Conservation (phyloP, 805 yeast genomes). For the Kazachstania taianensis region DNA sequence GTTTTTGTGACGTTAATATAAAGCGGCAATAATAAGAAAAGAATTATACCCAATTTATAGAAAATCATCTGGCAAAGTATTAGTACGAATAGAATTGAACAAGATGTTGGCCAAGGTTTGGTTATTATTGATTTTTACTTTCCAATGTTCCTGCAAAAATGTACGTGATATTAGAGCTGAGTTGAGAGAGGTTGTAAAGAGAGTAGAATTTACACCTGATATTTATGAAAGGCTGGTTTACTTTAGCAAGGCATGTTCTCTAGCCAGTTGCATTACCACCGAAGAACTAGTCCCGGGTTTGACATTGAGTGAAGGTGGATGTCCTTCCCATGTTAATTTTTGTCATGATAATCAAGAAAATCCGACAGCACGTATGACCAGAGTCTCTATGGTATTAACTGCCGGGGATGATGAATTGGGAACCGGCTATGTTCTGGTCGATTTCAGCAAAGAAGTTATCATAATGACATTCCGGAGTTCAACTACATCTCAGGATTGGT, state of each 20-base stretch:
- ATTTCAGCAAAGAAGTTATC: slow-evolving; percentile 35
- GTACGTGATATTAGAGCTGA: not conserved
- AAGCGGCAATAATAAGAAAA: too few relatives aligned
- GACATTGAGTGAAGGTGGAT: slow-evolving; percentile 25
- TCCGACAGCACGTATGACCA: slow-evolving; percentile 24
- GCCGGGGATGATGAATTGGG: slow-evolving; percentile 40
- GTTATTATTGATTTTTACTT: not conserved
- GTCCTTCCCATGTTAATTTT: slow-evolving; percentile 25
- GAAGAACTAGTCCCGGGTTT: slow-evolving; percentile 15
- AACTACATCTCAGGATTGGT: slow-evolving; percentile 49
- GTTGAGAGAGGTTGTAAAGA: not conserved
- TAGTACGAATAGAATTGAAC: too few relatives aligned
- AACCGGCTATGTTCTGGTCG: slow-evolving; percentile 45
- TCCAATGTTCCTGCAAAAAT: slow-evolving; percentile 1
- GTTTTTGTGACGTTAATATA: too few relatives aligned
- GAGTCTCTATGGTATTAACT: slow-evolving; percentile 32
- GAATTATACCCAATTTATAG: too few relatives aligned
- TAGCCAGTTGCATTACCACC: slow-evolving; percentile 29
- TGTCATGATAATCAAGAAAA: slow-evolving; percentile 22
- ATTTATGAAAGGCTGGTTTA: slow-evolving; percentile 26
- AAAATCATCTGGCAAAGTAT: too few relatives aligned
- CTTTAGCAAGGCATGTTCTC: slow-evolving; percentile 27
- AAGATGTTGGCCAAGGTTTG: not conserved
- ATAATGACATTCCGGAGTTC: slow-evolving; percentile 56
- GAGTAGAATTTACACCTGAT: slow-evolving; percentile 5